Conservation (phyloP, 441 rosid species). For the Gossypium schwendimanii region DNA sequence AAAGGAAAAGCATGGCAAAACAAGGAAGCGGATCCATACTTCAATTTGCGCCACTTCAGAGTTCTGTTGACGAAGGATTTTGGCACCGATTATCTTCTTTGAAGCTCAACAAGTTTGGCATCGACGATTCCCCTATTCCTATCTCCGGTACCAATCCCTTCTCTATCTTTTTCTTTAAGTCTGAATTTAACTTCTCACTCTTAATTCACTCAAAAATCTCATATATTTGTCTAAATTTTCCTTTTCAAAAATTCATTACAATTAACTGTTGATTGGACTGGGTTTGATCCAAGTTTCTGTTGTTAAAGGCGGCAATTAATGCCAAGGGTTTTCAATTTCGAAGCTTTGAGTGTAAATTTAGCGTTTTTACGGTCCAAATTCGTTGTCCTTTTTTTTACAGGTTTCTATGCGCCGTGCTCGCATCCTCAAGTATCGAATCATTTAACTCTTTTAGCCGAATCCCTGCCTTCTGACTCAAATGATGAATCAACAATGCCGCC, state of each 20-base stretch:
- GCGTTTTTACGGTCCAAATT: constrained; percentile 1
- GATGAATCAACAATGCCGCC: constrained; percentile 24
- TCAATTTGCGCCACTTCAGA: constrained; percentile 70
- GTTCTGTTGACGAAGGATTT: constrained; percentile 81
- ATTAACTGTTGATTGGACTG: background rate
- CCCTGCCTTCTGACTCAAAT: constrained; percentile 42
- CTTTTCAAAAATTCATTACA: background rate
- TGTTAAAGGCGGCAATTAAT: background rate
- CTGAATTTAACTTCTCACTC: background rate
- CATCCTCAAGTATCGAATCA: constrained; percentile 69
- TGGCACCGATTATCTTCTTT: constrained; percentile 83
- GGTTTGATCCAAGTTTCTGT: background rate
- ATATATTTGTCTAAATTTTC: background rate
- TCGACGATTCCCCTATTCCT: constrained; percentile 82
- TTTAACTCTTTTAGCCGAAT: constrained; percentile 63
- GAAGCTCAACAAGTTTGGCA: constrained; percentile 77
- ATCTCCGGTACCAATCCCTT: constrained; percentile 45
- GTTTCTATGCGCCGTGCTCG: constrained; percentile 90
- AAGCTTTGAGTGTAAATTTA: background rate
- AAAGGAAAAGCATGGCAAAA: constrained; percentile 21
- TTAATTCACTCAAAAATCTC: background rate
- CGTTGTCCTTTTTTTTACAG: constrained; percentile 25
- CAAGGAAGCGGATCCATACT: constrained; percentile 39
- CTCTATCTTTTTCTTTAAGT: background rate
- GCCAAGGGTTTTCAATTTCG: background rate